Base-by-base conservation (phyloP, 2,329 filamentous ascomycete genomes). In the Verticillium dahliae region DNA sequence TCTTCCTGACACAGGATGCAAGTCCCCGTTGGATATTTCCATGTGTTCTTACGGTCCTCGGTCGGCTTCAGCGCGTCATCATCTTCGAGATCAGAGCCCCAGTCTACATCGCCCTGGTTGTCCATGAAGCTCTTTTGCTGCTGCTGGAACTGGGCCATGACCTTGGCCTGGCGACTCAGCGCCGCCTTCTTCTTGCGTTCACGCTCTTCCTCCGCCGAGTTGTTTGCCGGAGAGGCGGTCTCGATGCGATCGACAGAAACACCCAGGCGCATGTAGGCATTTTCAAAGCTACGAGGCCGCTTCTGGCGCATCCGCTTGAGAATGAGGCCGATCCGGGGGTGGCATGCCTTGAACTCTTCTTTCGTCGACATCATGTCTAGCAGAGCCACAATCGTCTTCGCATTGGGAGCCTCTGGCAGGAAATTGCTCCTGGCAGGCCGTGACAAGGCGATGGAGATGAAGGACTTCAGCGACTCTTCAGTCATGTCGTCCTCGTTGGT, bases 111-210 rank as follows among this genome's bases (percentile, higher is more conserved):
- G n/a, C 86, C 89, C 73, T 97, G 93, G 66, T 89, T 95, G 61
- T 91, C 90, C 77, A 99, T 79, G 76, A 99, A 99, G 69, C 87
- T 95, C 75, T 96, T 94, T 72, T 98, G 96, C 71, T 99, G 94
- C 71, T 97, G 90, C 73, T 98, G 95, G 76, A 99, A 97, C 71
- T 97, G 92, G 1, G 93, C 95, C 93, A 99, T 97, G 37, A 99
- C 92, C 70, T 87, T 90, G 1, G 93, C 93, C 74, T 98, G 93
- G 27, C 95, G 87, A 68, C 92, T 94, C 50, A 93, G 77, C 0
- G 95, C 95, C 59, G 94, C 91, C 74, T 90, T 90, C 81, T 97
- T 99, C 79, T 94, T 97, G 63, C 86, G 80, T 73, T 94, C 90
- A 15, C 86, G 84, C 70, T 94, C 90, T 66, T 89, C 89, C 62